Conservation (phyloP, 139 green algal species). For the Chlorella sorokiniana region DNA sequence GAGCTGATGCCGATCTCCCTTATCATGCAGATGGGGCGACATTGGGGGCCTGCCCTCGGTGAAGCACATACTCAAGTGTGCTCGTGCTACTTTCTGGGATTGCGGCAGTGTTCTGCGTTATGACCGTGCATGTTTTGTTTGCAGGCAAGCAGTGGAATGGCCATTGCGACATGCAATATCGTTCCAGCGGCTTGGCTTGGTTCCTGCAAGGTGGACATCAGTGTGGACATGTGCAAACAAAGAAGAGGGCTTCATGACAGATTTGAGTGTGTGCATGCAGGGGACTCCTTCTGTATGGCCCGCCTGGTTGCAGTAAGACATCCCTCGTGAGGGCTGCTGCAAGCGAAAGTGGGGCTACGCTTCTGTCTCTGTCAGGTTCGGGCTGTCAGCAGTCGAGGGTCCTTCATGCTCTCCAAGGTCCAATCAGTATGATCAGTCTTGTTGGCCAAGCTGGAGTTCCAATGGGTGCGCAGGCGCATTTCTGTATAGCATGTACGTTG, state of each 20-base stretch:
- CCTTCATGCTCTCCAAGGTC: no score
- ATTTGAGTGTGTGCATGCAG: no score
- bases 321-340: constrained; percentile 79
- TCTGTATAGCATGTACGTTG: constrained; percentile 86
- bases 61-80: constrained; percentile 73
- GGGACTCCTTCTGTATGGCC: constrained; percentile 85
- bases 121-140: no score
- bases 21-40: constrained; percentile 71
- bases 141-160: constrained; percentile 78
- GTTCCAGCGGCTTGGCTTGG: constrained; percentile 75
- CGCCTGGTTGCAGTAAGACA: constrained; percentile 88
- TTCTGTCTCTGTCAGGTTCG: constrained; percentile 80
- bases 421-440: no score
- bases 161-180: constrained; percentile 69
- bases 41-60: constrained; percentile 77
- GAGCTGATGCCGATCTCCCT: no score
- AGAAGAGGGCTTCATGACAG: no score
- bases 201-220: constrained; percentile 64
- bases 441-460: no score
- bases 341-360: constrained; percentile 62
- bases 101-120: no score
- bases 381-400: no score
- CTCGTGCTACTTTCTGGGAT: no score
- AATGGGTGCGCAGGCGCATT: no score
- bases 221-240: no score